Conservation (phyloP, 108 stramenopile genomes). For the Fistulifera pelliculosa region DNA sequence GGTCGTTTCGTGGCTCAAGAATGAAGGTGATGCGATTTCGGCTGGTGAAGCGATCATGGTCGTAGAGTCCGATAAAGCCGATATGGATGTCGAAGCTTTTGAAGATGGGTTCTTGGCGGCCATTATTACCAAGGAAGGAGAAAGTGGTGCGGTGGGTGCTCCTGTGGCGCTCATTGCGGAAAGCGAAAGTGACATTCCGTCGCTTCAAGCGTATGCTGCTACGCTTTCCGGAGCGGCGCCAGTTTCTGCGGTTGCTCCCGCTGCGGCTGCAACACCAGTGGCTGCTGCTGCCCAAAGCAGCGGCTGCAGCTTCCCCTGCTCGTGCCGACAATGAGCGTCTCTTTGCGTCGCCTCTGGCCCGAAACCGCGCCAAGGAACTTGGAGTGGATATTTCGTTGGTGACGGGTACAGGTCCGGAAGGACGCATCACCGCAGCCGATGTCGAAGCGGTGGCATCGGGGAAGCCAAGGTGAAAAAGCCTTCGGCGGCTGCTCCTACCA, state of each 20-base stretch:
- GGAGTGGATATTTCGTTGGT: constrained; percentile 81
- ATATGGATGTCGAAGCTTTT: constrained; percentile 98
- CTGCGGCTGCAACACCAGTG: constrained; percentile 48
- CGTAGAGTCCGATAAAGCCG: constrained; percentile 96
- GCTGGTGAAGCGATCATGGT: constrained; percentile 95
- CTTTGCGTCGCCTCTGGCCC: constrained; percentile 90
- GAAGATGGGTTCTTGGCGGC: constrained; percentile 93
- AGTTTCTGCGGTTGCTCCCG: constrained; percentile 32
- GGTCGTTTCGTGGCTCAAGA: constrained; percentile 93
- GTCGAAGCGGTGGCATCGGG: constrained; percentile 61
- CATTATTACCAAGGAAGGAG: constrained; percentile 88
- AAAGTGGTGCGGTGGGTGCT: constrained; percentile 80
- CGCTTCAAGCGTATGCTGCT: constrained; percentile 73
- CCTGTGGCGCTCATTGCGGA: constrained; percentile 89
- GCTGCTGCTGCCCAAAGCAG: constrained; percentile 44
- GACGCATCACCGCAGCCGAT: constrained; percentile 75
- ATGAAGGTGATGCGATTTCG: constrained; percentile 83
- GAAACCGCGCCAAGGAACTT: constrained; percentile 79
- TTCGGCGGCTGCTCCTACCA: constrained; percentile 50
- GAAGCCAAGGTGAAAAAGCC: constrained; percentile 39
- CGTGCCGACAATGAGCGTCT: constrained; percentile 70
- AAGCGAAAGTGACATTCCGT: constrained; percentile 67
- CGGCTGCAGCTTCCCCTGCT: constrained; percentile 40
- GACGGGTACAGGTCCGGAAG: constrained; percentile 86
- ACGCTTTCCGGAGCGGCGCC: constrained; percentile 45